Percentiles rank a stretch among this genome's conserved stretches.
Conservation (phyloP, 345 rosid genomes). For the Syzygium aqueum region DNA sequence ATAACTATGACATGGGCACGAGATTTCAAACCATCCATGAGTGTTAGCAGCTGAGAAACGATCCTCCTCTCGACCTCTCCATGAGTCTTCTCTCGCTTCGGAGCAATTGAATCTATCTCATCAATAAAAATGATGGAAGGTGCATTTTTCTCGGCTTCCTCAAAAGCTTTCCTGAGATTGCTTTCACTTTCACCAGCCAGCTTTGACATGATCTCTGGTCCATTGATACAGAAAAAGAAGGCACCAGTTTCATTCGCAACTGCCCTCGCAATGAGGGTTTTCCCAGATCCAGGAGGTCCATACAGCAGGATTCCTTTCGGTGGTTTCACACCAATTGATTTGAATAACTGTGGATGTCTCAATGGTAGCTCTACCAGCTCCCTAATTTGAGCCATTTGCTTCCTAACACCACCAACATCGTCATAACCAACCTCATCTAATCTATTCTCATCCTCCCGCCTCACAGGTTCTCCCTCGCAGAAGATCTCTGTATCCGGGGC, state of each 20-base stretch:
- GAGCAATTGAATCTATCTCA: slow-evolving; percentile 95
- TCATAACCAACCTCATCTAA: slow-evolving; percentile 94
- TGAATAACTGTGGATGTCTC: slow-evolving; percentile 92
- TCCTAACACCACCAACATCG: slow-evolving; percentile 98
- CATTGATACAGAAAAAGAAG: slow-evolving; percentile 90
- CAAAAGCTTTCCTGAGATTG: slow-evolving; percentile 90
- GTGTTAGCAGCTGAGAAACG: slow-evolving; percentile 88
- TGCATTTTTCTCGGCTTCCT: slow-evolving; percentile 96
- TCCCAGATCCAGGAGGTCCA: slow-evolving; percentile 84
- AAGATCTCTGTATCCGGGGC: slow-evolving; percentile 96
- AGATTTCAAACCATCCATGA: slow-evolving; percentile 89
- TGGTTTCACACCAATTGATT: slow-evolving; percentile 97
- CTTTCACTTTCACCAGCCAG: slow-evolving; percentile 99
- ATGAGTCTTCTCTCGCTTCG: slow-evolving; percentile 90
- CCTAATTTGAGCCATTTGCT: slow-evolving; percentile 97
- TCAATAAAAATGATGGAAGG: slow-evolving; percentile 92
- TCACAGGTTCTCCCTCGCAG: slow-evolving; percentile 97
- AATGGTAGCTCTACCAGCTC: slow-evolving; percentile 90
- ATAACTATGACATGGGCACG: slow-evolving; percentile 95
- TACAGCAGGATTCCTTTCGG: slow-evolving; percentile 87
- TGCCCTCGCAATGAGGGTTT: slow-evolving; percentile 92
- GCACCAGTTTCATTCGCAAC: slow-evolving; percentile 98
- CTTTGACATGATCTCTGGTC: slow-evolving; percentile 96
- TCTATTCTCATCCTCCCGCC: slow-evolving; percentile 87
- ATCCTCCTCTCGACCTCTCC: slow-evolving; percentile 98